Evolutionary conservation across 2,329 filamentous ascomycete genomes (phyloP), one percentile per base, ranked within the genome.

Genomic region (Botrytis pseudocinerea): DNA sequence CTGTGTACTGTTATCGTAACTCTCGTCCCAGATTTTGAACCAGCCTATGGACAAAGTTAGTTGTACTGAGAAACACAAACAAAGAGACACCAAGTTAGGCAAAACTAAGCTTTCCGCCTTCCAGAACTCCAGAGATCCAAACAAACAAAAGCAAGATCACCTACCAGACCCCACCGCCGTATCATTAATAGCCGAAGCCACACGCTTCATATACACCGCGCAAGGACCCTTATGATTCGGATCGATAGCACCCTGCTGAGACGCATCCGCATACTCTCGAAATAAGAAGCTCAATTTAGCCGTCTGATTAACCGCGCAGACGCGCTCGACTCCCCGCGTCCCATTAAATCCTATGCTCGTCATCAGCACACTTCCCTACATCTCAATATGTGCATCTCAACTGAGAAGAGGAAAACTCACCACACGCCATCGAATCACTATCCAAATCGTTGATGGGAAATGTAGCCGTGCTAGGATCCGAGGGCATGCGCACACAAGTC

Each of bases 11-110:
- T 82, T 80, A 77, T 92, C 85, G 82, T 92, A 93, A 63, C 90
- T 91, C 69, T 91, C 86, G 73, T 92, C 87, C 85, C 87, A 93
- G 79, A 94, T 88, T 85, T 94, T 94, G 86, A 94, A 92, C 92
- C 92, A 95, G 57, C 35, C 70, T 72, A 66, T 38, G 10, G 38
- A n/a, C 2, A 32, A 32, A 7, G 25, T 72, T 59, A 72, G 40
- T 9, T 22, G n/a, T 14, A 18, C 14, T 12, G 1, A 40, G n/a
- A 42, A 28, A 10, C 2, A 18, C 1, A 28, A 28, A 20, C n/a
- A 40, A 28, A 40, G 14, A 54, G 16, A 54, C 5, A 35, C 2
- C 1, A 1, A 10, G 7, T n/a, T 20, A 28, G 28, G 25, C 42
- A 65, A n/a, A 14, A 35, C n/a, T 7, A 28, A n/a, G 12, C 16